A percentile compares a stretch with the other conserved stretches of the same genome.
Conservation (phyloP, 495 filamentous ascomycete genomes). For the Symbiotaphrina buchneri region DNA sequence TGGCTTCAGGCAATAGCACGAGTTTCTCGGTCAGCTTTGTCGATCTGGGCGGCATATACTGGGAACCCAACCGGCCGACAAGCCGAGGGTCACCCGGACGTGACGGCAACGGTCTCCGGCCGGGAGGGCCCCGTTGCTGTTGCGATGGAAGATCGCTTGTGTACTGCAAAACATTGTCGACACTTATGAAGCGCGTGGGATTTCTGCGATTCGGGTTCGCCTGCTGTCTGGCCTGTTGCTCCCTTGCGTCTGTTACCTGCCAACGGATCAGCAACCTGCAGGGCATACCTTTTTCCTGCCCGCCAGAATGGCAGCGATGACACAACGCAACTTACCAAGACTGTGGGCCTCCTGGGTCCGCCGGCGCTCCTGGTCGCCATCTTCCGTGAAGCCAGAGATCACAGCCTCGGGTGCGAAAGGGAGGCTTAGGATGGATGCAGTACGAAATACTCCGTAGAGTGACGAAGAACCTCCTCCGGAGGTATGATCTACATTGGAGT, state of each 20-base stretch:
- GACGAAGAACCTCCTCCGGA: too few species aligned
- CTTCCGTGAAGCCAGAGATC: too few species aligned
- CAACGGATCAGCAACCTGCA: conserved; percentile 5
- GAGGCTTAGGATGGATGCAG: too few species aligned
- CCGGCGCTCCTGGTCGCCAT: too few species aligned
- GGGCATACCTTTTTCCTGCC: conserved; percentile 6
- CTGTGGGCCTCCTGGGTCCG: too few species aligned
- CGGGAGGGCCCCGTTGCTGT: conserved; percentile 58
- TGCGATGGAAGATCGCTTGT: conserved; percentile 88
- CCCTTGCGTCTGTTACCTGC: conserved; percentile 37
- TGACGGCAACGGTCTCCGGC: conserved; percentile 26
- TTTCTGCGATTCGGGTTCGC: conserved; percentile 10
- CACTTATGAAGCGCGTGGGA: conserved; percentile 67
- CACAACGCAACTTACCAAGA: too few species aligned
- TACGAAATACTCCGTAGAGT: too few species aligned
- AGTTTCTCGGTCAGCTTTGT: conserved; percentile 90
- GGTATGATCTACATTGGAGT: too few species aligned
- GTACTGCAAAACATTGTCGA: conserved; percentile 89
- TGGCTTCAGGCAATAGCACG: conserved; percentile 76
- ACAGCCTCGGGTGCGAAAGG: too few species aligned
- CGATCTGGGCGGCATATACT: conserved; percentile 66
- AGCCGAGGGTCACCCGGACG: conserved; percentile 16
- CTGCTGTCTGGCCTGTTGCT: conserved; percentile 16
- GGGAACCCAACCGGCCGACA: conserved; percentile 28
- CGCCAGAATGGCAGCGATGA: too few species aligned